These are phyloP conservation scores for Hypomyces rosellus DNA, from an alignment of 2,329 filamentous ascomycete species.

Conservation along the genomic window DNA sequence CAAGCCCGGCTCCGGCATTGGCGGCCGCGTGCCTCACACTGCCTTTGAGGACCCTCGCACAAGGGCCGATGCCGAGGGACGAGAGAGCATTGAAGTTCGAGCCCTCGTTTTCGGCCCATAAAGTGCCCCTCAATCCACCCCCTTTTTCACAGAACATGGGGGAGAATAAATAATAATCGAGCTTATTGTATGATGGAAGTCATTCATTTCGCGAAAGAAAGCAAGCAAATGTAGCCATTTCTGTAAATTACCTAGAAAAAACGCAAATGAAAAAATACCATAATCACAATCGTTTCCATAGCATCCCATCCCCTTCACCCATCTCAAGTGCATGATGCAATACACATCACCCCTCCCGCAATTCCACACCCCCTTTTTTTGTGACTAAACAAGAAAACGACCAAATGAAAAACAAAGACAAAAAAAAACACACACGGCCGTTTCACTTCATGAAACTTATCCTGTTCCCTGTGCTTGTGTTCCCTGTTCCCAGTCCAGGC, in stretches of 20 bases:
- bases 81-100: conserved; percentile 87
- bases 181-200: not conserved
- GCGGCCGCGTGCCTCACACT: conserved; percentile 61
- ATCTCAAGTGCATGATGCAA: not conserved
- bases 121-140: conserved; percentile 4
- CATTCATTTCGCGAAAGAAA: too few relatives aligned
- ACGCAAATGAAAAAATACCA: not conserved
- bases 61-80: conserved; percentile 58
- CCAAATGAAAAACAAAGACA: too few relatives aligned
- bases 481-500: not conserved
- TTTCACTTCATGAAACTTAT: not conserved
- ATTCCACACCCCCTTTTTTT: not conserved
- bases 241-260: not conserved
- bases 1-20: conserved; percentile 43
- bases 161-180: not conserved
- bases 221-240: not conserved
- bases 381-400: not conserved
- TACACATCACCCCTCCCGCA: not conserved
- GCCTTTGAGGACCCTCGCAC: conserved; percentile 75
- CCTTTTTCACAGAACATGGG: not conserved
- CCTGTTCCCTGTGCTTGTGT: not conserved
- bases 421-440: not conserved
- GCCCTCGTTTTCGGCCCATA: conserved; percentile 71
- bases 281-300: conserved; percentile 7
- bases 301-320: not conserved